phyloP scores from a whole-genome alignment of 108 stramenopile genomes.

The Nitzschia sp. region DNA sequence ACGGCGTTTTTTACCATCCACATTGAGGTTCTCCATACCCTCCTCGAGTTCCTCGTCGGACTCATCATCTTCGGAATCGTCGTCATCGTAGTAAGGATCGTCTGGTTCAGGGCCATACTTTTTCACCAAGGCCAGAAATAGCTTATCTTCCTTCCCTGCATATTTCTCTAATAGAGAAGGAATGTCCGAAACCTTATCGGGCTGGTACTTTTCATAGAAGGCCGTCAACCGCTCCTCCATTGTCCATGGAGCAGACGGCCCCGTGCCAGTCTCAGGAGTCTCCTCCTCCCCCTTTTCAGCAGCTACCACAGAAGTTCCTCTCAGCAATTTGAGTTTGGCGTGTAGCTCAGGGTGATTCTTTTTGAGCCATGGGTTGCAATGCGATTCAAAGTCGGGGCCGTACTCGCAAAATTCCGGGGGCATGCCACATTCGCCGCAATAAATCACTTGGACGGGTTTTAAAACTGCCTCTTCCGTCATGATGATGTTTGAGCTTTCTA shows the following conservation, averaged over 20 bases:
- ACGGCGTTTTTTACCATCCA: slow-evolving; percentile 63
- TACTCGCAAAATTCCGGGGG: slow-evolving; percentile 97
- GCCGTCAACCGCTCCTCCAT: slow-evolving; percentile 67
- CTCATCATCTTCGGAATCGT: slow-evolving; percentile 55
- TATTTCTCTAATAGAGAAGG: slow-evolving; percentile 81
- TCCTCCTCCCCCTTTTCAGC: slow-evolving; percentile 11
- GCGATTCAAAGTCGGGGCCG: slow-evolving; percentile 88
- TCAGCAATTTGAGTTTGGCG: slow-evolving; percentile 30
- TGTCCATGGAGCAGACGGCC: slow-evolving; percentile 67
- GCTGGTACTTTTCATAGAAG: slow-evolving; percentile 87
- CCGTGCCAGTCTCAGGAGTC: slow-evolving; percentile 3
- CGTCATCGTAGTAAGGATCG: slow-evolving; percentile 69
- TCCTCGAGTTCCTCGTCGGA: slow-evolving; percentile 34
- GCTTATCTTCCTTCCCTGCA: slow-evolving; percentile 89
- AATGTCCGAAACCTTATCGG: slow-evolving; percentile 76
- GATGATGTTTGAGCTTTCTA: too few species aligned
- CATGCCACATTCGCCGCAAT: slow-evolving; percentile 92
- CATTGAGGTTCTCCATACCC: slow-evolving; percentile 43
- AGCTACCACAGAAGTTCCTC: slow-evolving; percentile 3
- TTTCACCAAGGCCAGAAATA: slow-evolving; percentile 78
- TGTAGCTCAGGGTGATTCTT: slow-evolving; percentile 64
- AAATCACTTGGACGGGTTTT: slow-evolving; percentile 50
- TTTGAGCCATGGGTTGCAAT: slow-evolving; percentile 78
- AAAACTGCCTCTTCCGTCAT: slow-evolving; percentile 9
- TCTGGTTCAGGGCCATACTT: slow-evolving; percentile 92